Base-by-base conservation (phyloP, 1,139 yeast species). In the Ogataea hybrid region DNA sequence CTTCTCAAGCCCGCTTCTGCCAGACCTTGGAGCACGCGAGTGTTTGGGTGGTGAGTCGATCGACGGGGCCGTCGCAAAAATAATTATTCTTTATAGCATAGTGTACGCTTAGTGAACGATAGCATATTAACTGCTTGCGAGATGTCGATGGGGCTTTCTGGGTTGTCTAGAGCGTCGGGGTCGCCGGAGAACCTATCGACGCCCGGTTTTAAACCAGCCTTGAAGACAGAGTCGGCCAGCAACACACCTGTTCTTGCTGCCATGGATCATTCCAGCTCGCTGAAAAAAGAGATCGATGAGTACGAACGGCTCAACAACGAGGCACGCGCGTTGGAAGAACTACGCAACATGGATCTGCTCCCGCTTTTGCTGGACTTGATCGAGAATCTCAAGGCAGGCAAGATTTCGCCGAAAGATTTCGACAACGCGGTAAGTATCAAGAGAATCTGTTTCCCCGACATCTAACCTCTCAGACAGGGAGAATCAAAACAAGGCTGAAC, bases 331-430 rank as follows among this genome's bases (percentile, higher is more conserved):
- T 23, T 51, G 32, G 35, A 27, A 17, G 44, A 28, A 29, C 47
- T 51, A 27, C 53, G 47, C 28, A 43, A 52, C 21, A 45, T 53
- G 35, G 61, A 62, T 23, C 37, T 63, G 17, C 42, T 62, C 7
- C 64, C 66, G 2, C 27, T 62, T 15, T 35, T 63, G 9, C 41
- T 63, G 20, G 66, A 61, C 28, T 37, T 57, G 25, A 43, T 62
- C 6, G 65, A 63, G 40, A 56, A 50, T 38, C 50, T 63, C 10
- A 57, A 58, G 31, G 41, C 52, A n/a, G 64, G 64, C 1, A 57
- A 57, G 39, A 49, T 62, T 6, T 34, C 60, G 8, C 61, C 64
- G 1, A 59, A 59, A 39, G 66, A 63, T 31, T 57, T 61, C 28
- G 62, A 58, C 27, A 61, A 56, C 43, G 57, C 62, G 10, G 61